Conservation (phyloP, 2,329 filamentous ascomycete species). For the Paramyrothecium roridum region DNA sequence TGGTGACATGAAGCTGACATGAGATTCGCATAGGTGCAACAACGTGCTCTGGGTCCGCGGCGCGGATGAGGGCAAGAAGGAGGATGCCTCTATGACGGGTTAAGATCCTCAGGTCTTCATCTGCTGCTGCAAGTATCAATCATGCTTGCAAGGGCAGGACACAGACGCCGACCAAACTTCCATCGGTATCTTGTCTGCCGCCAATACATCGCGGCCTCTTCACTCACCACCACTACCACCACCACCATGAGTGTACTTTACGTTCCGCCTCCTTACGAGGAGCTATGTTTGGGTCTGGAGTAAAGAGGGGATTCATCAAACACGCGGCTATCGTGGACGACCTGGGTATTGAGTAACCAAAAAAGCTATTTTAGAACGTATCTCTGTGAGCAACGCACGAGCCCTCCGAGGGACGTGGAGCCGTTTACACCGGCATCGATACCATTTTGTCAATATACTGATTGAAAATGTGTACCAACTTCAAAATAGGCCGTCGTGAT, state of each 20-base stretch:
- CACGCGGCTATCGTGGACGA: too few relatives aligned
- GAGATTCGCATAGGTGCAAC: constrained; percentile 64
- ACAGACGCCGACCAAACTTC: too few relatives aligned
- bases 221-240: too few relatives aligned
- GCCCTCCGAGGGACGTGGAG: background rate
- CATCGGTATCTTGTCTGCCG: too few relatives aligned
- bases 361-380: background rate
- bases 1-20: constrained; percentile 7
- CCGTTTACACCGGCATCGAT: background rate
- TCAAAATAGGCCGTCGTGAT: too few relatives aligned
- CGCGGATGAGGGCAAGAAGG: constrained; percentile 47
- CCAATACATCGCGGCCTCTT: too few relatives aligned
- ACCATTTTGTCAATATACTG: background rate
- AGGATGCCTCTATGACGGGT: constrained; percentile 58
- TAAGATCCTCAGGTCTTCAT: constrained; percentile 17
- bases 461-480: background rate
- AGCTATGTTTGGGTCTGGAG: too few relatives aligned
- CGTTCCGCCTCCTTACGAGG: too few relatives aligned
- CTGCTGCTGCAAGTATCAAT: background rate
- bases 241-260: too few relatives aligned
- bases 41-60: constrained; percentile 91
- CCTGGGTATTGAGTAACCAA: too few relatives aligned
- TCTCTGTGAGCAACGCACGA: background rate
- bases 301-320: too few relatives aligned
- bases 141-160: background rate